Conservation (phyloP, 176 grass and related monocot species). For the Coix lacrymajobi region DNA sequence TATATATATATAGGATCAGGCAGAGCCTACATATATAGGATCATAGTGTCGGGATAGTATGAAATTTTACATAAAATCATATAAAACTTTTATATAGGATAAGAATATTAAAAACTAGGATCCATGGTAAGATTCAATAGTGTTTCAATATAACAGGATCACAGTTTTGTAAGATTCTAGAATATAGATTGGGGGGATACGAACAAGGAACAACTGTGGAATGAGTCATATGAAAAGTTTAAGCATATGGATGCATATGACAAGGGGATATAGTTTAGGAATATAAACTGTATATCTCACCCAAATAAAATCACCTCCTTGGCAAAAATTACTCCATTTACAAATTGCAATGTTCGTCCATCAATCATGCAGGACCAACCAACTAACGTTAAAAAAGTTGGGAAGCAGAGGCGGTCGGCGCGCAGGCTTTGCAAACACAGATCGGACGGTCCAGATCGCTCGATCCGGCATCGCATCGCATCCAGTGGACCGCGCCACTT, state of each 20-base stretch:
- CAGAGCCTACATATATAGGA: too few relatives aligned
- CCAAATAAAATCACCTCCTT: not conserved
- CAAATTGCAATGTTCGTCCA: not conserved
- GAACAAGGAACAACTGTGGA: rapidly evolving
- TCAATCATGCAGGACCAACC: not conserved
- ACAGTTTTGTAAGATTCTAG: not conserved
- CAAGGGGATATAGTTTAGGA: not conserved
- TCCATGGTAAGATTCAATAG: not conserved
- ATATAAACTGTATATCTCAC: not conserved
- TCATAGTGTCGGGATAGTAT: not conserved
- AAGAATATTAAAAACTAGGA: not conserved
- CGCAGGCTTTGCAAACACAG: not conserved
- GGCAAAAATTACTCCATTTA: not conserved
- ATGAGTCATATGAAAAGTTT: not conserved
- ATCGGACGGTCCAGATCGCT: slow-evolving; percentile 21
- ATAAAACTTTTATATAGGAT: not conserved
- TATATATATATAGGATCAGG: too few relatives aligned
- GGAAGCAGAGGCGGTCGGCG: not conserved
- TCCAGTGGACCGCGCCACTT: not conserved
- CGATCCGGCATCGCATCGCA: not conserved
- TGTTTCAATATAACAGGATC: not conserved
- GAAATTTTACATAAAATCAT: not conserved
- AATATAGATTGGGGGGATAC: not conserved
- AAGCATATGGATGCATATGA: not conserved
- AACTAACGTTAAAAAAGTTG: not conserved